Percentiles rank a stretch among this genome's conserved stretches.
Evolutionary conservation across 805 yeast species (phyloP).

Genomic region (Zygosaccharomyces pseudorouxii): DNA sequence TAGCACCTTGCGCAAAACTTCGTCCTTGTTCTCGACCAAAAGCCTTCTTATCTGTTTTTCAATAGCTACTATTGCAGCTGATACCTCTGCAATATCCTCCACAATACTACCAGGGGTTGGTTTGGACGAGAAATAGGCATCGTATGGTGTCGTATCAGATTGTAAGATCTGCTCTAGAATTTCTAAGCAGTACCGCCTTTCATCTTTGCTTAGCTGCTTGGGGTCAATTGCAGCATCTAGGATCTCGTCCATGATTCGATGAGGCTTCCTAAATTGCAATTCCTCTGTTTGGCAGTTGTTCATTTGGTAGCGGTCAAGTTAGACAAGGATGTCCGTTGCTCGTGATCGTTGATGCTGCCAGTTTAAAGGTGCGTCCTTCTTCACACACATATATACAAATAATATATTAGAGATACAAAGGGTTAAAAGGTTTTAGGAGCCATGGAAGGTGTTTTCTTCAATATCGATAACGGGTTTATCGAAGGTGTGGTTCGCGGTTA

Average conservation of each 20-base stretch:
- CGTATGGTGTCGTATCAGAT: conserved; percentile 45
- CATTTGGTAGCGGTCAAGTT: neutral
- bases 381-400: neutral
- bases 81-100: conserved; percentile 72
- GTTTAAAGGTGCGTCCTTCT: conserved; percentile 1
- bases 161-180: conserved; percentile 41
- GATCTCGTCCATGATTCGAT: conserved; percentile 27
- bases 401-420: neutral
- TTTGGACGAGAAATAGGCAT: conserved; percentile 40
- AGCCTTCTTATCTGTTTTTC: conserved; percentile 44
- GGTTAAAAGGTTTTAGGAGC: neutral
- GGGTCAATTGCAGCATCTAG: conserved; percentile 36
- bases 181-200: conserved; percentile 33
- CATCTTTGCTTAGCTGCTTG: conserved; percentile 25
- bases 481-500: conserved; percentile 96
- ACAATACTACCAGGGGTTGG: conserved; percentile 38
- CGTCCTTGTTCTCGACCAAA: conserved; percentile 34
- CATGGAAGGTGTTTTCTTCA: conserved; percentile 94
- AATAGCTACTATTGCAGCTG: conserved; percentile 46
- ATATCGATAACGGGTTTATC: conserved; percentile 82
- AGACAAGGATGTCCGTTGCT: neutral
- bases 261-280: neutral
- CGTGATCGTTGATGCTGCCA: conserved; percentile 1
- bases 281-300: neutral
- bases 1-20: conserved; percentile 44